Percentiles rank a stretch among this genome's conserved stretches.
Conservation (phyloP, 495 filamentous ascomycete species). For the Aspergillus bridgeri region DNA sequence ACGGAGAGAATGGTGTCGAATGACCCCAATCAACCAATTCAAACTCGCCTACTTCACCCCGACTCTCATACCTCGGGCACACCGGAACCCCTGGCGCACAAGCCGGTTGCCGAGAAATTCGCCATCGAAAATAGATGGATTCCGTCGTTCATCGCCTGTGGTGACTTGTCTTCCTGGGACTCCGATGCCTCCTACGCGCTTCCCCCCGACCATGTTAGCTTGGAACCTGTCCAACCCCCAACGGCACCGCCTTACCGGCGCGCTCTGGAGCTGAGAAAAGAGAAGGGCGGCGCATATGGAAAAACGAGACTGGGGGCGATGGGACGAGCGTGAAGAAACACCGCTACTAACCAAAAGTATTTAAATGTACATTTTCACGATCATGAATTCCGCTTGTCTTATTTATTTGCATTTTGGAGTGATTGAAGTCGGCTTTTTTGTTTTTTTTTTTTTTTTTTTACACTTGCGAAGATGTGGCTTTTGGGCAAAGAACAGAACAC, state of each 20-base stretch:
- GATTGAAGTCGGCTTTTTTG: background rate
- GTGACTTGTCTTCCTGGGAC: conserved; percentile 91
- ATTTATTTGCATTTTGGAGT: background rate
- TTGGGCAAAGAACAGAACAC: background rate
- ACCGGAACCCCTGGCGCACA: conserved; percentile 23
- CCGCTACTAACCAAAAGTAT: background rate
- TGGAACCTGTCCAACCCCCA: conserved; percentile 93
- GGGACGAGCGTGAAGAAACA: conserved; percentile 22
- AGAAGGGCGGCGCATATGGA: conserved; percentile 74
- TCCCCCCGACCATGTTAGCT: conserved; percentile 68
- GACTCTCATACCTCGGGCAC: conserved; percentile 18
- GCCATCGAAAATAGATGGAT: conserved; percentile 65
- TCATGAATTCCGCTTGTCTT: background rate
- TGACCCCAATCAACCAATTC: conserved; percentile 7
- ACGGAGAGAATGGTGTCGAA: conserved; percentile 3
- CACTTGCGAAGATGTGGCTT: background rate
- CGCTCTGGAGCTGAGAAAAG: conserved; percentile 79
- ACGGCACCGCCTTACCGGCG: conserved; percentile 93
- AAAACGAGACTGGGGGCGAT: conserved; percentile 57
- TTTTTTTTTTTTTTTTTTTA: too few species aligned
- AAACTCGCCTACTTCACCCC: conserved; percentile 30
- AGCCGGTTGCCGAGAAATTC: conserved; percentile 28
- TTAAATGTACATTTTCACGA: background rate
- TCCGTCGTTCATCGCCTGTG: conserved; percentile 91
- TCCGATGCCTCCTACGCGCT: conserved; percentile 90